A percentile compares a stretch with the other conserved stretches of the same genome.
Evolutionary conservation across 768 basidiomycete genomes (phyloP).

Genomic region (Lanmaoa rubissima): DNA sequence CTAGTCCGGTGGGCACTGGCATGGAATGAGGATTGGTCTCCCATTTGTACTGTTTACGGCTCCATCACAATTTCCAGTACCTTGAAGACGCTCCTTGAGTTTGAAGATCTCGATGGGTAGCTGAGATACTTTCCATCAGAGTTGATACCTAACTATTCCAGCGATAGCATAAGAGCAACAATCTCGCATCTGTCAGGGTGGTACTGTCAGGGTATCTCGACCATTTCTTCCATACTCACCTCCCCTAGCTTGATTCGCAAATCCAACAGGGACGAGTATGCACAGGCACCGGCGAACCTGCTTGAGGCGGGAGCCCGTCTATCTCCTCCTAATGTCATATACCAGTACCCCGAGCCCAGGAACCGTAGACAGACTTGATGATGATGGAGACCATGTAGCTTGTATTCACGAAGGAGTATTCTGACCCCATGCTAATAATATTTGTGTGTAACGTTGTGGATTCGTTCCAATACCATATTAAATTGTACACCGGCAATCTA

Average conservation of each 20-base stretch:
- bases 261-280: too few species aligned
- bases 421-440: background rate
- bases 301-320: too few species aligned
- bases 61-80: constrained; percentile 40
- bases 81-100: constrained; percentile 10
- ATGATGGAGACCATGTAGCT: background rate
- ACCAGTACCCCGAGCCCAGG: too few species aligned
- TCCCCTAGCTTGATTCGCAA: too few species aligned
- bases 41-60: constrained; percentile 31
- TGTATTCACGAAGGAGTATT: background rate
- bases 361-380: background rate
- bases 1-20: constrained; percentile 34
- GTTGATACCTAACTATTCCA: constrained; percentile 57
- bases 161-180: constrained; percentile 51
- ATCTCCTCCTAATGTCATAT: too few species aligned
- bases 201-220: background rate
- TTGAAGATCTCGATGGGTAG: too few species aligned
- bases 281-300: too few species aligned
- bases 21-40: constrained; percentile 35
- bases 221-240: too few species aligned
- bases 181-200: constrained; percentile 23
- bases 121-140: constrained; percentile 49
- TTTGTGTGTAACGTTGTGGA: background rate
- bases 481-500: too few species aligned
- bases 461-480: too few species aligned